Evolutionary conservation across 2,329 filamentous ascomycete genomes (phyloP).

Genomic region (Penicillium sp.): DNA sequence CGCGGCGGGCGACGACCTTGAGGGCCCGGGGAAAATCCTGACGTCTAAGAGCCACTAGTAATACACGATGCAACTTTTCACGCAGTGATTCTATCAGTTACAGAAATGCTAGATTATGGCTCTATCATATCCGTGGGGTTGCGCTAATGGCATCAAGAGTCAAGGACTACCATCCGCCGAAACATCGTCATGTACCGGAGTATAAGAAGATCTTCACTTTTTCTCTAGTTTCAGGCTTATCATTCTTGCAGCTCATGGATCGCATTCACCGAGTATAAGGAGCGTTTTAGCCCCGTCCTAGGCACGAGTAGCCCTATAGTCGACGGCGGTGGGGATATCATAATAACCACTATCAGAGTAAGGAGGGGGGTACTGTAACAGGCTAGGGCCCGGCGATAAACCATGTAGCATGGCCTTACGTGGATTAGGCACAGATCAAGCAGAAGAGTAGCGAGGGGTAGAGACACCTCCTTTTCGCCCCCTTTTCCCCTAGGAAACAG

Average conservation of each 20-base stretch:
- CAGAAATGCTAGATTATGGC: background rate
- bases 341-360: too few relatives aligned
- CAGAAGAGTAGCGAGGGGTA: too few relatives aligned
- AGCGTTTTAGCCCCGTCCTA: too few relatives aligned
- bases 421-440: too few relatives aligned
- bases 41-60: background rate
- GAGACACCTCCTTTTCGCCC: too few relatives aligned
- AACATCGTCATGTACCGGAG: background rate
- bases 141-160: conserved; percentile 1
- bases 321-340: too few relatives aligned
- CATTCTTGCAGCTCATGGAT: conserved; percentile 6
- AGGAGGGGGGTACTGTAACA: too few relatives aligned
- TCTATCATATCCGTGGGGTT: conserved; percentile 4
- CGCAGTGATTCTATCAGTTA: conserved; percentile 1
- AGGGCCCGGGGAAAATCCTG: background rate
- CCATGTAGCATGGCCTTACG: too few relatives aligned
- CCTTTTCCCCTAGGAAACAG: too few relatives aligned
- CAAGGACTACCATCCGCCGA: conserved; percentile 1
- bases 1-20: background rate
- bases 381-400: too few relatives aligned
- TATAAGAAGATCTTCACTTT: conserved; percentile 8
- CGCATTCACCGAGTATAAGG: background rate
- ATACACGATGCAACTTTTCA: background rate
- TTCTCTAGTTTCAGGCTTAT: conserved; percentile 1
- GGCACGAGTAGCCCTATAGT: too few relatives aligned